Evolutionary conservation across 2,329 filamentous ascomycete genomes (phyloP).

Genomic region (Didymella keratinophila): DNA sequence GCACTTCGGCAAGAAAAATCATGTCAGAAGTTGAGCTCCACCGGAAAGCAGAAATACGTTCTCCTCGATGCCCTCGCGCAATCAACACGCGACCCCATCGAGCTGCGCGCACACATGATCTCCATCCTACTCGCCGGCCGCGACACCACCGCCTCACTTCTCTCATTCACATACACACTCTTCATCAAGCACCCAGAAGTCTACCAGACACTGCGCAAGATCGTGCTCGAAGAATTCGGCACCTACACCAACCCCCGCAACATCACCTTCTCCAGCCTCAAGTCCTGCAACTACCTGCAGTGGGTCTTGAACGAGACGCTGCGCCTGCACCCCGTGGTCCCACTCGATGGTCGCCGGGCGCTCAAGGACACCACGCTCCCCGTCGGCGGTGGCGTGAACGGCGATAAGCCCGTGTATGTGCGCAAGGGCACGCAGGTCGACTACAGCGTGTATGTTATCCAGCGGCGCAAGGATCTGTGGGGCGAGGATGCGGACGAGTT

Average conservation of each 20-base stretch:
- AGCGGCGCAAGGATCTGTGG: slow-evolving; percentile 48
- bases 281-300: slow-evolving; percentile 44
- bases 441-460: slow-evolving; percentile 45
- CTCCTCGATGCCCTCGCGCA: slow-evolving; percentile 84
- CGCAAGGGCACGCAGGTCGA: slow-evolving; percentile 38
- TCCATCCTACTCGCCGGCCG: slow-evolving; percentile 82
- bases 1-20: slow-evolving; percentile 32
- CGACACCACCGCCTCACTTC: slow-evolving; percentile 82
- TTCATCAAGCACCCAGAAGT: slow-evolving; percentile 50
- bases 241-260: slow-evolving; percentile 48
- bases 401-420: slow-evolving; percentile 44
- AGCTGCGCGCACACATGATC: slow-evolving; percentile 83
- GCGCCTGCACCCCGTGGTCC: slow-evolving; percentile 47
- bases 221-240: slow-evolving; percentile 52
- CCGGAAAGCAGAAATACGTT: slow-evolving; percentile 63
- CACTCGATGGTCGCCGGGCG: slow-evolving; percentile 41
- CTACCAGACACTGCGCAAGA: slow-evolving; percentile 46
- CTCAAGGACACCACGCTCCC: slow-evolving; percentile 47
- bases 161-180: slow-evolving; percentile 73
- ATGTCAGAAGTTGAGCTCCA: slow-evolving; percentile 18
- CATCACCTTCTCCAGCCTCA: slow-evolving; percentile 52
- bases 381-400: slow-evolving; percentile 46
- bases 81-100: slow-evolving; percentile 71
- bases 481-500: slow-evolving; percentile 49
- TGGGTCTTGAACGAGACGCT: slow-evolving; percentile 46